phyloP scores from a whole-genome alignment of 73 alveolate species.

The Symbiodinium natans region DNA sequence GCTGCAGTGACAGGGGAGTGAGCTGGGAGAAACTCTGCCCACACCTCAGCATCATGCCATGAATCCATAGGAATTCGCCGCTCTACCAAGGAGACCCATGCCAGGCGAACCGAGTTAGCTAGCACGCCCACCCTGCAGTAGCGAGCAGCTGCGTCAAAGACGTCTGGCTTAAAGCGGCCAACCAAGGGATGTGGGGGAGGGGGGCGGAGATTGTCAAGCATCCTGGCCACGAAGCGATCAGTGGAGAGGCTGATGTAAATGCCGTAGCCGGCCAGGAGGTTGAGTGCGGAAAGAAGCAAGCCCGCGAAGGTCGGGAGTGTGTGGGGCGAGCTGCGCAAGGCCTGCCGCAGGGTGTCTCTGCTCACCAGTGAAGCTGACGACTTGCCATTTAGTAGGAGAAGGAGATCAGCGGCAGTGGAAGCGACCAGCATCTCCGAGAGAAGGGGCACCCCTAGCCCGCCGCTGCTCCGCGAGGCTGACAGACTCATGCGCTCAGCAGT shows the following conservation, averaged over 20 bases:
- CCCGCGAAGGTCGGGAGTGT: background rate
- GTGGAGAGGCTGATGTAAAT: background rate
- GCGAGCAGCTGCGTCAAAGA: background rate
- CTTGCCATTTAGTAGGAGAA: background rate
- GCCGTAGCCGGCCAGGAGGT: background rate
- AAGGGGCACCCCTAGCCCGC: background rate
- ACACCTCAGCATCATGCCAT: too few species aligned
- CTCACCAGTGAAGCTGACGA: background rate
- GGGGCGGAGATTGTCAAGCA: background rate
- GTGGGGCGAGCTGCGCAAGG: background rate
- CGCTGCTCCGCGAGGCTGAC: background rate
- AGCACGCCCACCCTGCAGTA: background rate
- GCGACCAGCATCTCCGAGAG: background rate
- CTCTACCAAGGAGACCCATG: background rate
- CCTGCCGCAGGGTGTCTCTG: background rate
- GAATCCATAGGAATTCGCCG: too few species aligned
- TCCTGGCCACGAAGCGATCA: background rate
- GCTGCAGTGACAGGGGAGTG: too few species aligned
- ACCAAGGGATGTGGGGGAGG: background rate
- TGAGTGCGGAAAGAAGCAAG: background rate
- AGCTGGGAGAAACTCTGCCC: too few species aligned
- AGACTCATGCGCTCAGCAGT: background rate
- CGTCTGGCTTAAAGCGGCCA: background rate
- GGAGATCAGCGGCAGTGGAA: background rate
- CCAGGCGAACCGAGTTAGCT: background rate